A percentile compares a stretch with the other conserved stretches of the same genome.
Evolutionary conservation across 2,329 filamentous ascomycete species (phyloP).

Genomic region (Scorias spongiosa): DNA sequence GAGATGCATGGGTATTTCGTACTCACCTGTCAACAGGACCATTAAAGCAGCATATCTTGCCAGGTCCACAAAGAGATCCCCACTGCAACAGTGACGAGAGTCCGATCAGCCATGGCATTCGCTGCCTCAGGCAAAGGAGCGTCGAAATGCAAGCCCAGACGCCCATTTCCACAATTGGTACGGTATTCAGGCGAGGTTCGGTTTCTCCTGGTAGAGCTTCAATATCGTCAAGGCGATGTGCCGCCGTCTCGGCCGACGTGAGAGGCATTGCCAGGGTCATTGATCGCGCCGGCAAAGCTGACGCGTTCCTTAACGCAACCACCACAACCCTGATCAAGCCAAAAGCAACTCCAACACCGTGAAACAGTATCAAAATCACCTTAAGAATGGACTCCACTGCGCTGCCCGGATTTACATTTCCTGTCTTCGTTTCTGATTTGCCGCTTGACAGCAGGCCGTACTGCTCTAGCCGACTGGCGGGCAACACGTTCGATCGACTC

Average conservation of each 20-base stretch:
- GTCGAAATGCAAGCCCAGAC: conserved; percentile 60
- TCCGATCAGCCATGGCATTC: conserved; percentile 85
- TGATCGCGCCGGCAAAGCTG: conserved; percentile 46
- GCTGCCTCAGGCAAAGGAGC: conserved; percentile 55
- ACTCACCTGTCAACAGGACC: conserved; percentile 82
- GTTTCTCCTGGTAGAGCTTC: too few species aligned
- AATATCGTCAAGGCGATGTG: not conserved
- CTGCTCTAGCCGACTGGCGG: conserved; percentile 35
- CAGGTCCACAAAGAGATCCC: conserved; percentile 56
- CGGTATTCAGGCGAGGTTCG: conserved; percentile 11
- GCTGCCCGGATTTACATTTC: not conserved
- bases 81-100: conserved; percentile 62
- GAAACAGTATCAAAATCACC: too few species aligned
- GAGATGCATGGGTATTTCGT: not conserved
- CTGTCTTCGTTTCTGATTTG: not conserved
- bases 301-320: conserved; percentile 42
- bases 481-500: conserved; percentile 5
- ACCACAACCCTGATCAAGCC: too few species aligned
- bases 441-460: conserved; percentile 36
- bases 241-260: not conserved
- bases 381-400: not conserved
- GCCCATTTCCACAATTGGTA: conserved; percentile 61
- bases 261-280: not conserved
- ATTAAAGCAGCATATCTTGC: conserved; percentile 57
- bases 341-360: too few species aligned